Conservation (phyloP, 179 eudicot genomes). For the Spergularia azorica region DNA sequence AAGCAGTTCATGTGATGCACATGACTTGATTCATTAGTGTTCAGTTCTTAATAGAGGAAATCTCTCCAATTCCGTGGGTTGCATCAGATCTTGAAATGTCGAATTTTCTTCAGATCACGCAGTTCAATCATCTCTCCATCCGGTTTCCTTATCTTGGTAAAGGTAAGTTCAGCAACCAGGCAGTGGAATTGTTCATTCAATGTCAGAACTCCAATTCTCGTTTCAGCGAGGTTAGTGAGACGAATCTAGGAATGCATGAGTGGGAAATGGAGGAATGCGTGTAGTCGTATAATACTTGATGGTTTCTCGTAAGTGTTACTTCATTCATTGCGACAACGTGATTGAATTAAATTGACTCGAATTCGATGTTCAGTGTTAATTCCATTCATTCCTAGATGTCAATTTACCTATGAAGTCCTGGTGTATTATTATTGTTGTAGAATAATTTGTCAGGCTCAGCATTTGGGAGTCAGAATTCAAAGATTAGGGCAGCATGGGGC, state of each 20-base stretch:
- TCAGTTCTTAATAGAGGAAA: background rate
- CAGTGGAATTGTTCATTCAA: background rate
- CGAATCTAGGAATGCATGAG: background rate
- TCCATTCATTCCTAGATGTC: too few species aligned
- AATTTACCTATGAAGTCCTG: background rate
- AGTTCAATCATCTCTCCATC: background rate
- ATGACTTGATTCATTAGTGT: background rate
- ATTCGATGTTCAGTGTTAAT: too few species aligned
- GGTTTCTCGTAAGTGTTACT: too few species aligned
- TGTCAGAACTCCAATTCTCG: background rate
- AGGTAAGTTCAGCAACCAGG: background rate
- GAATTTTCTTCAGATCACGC: background rate
- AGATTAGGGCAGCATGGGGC: slow-evolving; percentile 14
- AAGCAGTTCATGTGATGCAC: slow-evolving; percentile 71
- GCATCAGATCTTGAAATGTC: background rate
- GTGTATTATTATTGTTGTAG: background rate
- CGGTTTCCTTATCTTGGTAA: too few species aligned
- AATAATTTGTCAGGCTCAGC: background rate
- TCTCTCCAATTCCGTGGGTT: background rate
- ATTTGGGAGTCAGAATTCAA: background rate
- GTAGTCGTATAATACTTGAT: too few species aligned
- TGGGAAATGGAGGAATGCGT: background rate
- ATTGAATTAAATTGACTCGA: too few species aligned
- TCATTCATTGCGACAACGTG: too few species aligned
- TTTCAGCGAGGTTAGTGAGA: background rate